phyloP scores from a whole-genome alignment of 192 early-diverging fungal species.

The Pecoramyces ruminantium region DNA sequence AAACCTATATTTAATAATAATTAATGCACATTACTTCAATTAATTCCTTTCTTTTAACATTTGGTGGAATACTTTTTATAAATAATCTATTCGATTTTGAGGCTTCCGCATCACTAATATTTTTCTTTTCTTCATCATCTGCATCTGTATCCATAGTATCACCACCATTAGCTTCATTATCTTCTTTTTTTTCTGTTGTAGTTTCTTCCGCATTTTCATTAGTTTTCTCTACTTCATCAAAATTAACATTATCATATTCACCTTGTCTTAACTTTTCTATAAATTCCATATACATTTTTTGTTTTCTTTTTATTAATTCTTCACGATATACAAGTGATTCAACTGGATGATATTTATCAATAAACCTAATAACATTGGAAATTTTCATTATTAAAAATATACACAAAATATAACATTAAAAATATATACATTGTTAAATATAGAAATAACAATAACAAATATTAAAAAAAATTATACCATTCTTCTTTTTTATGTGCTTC shows the following conservation, averaged over 20 bases:
- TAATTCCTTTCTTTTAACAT: constrained; percentile 38
- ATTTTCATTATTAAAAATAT: no score
- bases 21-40: constrained; percentile 51
- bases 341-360: not conserved
- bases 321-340: not conserved
- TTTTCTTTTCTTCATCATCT: constrained; percentile 13
- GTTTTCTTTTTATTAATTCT: not conserved
- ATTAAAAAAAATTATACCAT: not conserved
- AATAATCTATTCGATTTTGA: constrained; percentile 40
- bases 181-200: not conserved
- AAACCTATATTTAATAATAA: no score
- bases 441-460: no score
- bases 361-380: not conserved
- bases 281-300: not conserved
- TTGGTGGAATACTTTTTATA: constrained; percentile 63
- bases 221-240: not conserved
- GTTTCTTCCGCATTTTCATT: not conserved
- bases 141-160: constrained; percentile 5
- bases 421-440: no score
- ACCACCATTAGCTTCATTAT: constrained; percentile 7
- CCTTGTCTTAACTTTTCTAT: not conserved
- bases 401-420: no score
- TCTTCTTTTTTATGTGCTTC: not conserved
- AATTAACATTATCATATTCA: not conserved
- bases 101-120: not conserved